Base-by-base conservation (phyloP, 345 rosid species). In the Heritiera fomes region DNA sequence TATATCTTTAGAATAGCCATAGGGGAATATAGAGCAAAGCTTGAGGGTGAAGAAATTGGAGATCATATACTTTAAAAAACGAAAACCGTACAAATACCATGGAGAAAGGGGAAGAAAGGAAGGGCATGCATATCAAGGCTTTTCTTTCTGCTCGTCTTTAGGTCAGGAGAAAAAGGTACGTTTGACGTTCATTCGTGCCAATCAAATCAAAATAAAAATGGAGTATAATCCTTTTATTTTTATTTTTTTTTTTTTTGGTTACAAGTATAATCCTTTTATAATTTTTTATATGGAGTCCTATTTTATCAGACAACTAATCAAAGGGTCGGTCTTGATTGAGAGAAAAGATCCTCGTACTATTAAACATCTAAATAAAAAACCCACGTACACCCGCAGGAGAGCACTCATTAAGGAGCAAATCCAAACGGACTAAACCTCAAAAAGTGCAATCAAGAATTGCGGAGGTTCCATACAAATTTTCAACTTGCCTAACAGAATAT, bases 111-210 rank as follows among this genome's bases (percentile, higher is more conserved):
- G 13, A 63, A 73, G 81, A 80, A 18, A 15, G 77, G 52, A 73
- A 69, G 18, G 75, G 77, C 38, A 76, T 75, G 77, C 38, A 76
- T 75, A 81, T 78, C 83, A 23, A 23, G 28, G 28, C 28, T 77
- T 86, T 82, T 87, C 56, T 77, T 50, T 80, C 85, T 76, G 47
- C 83, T 81, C 82, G 71, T 77, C 50, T 69, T 69, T 73, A 81
- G 68, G 80, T 75, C 81, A 76, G 61, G 77, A 77, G 75, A 71
- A 66, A 86, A 86, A 78, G 85, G 63, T 55, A 60, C 34, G 79
- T 81, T 82, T 78, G 85, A 87, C 80, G 79, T 82, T 85, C 80
- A 80, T 82, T 82, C 80, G 76, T 77, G 85, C 69, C 71, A 65
- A 80, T 81, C 81, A 82, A 79, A 82, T 82, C 83, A 80, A 75